phyloP scores from a whole-genome alignment of 2,329 filamentous ascomycete genomes.

The Pseudogymnoascus sp. region DNA sequence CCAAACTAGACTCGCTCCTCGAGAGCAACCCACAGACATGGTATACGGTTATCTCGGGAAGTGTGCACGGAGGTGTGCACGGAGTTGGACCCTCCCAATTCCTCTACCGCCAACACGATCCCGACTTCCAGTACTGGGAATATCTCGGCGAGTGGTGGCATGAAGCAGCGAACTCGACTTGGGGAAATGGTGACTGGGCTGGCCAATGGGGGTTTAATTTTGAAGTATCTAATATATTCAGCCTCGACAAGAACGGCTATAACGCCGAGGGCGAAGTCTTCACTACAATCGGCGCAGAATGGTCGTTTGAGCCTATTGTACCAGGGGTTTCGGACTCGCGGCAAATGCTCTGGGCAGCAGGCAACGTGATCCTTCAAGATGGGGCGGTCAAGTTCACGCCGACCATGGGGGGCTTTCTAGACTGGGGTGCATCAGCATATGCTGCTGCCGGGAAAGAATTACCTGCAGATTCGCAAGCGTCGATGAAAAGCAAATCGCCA shows the following conservation, averaged over 20 bases:
- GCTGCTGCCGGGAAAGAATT: conserved; percentile 36
- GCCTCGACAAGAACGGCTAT: conserved; percentile 32
- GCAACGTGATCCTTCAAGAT: conserved; percentile 26
- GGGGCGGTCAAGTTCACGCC: conserved; percentile 30
- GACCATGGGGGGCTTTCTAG: conserved; percentile 34
- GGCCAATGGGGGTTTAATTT: conserved; percentile 37
- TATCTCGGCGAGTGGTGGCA: conserved; percentile 33
- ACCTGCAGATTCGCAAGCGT: conserved; percentile 31
- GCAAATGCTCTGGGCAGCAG: conserved; percentile 36
- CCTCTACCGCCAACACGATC: conserved; percentile 32
- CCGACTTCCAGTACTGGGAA: conserved; percentile 32
- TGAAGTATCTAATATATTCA: conserved; percentile 36
- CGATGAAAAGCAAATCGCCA: conserved; percentile 30
- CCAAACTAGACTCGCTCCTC: conserved; percentile 29
- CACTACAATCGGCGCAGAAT: conserved; percentile 35
- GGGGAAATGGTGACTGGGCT: conserved; percentile 29
- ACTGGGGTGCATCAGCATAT: conserved; percentile 35
- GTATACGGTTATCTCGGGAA: conserved; percentile 33
- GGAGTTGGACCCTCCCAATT: conserved; percentile 31
- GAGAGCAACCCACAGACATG: conserved; percentile 29
- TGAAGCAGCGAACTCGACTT: conserved; percentile 31
- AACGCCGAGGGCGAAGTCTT: conserved; percentile 33
- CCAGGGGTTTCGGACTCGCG: conserved; percentile 32
- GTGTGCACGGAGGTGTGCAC: conserved; percentile 34
- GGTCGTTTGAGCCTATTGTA: conserved; percentile 33